Conservation (phyloP, 805 yeast genomes). For the Candida namnaoensis region DNA sequence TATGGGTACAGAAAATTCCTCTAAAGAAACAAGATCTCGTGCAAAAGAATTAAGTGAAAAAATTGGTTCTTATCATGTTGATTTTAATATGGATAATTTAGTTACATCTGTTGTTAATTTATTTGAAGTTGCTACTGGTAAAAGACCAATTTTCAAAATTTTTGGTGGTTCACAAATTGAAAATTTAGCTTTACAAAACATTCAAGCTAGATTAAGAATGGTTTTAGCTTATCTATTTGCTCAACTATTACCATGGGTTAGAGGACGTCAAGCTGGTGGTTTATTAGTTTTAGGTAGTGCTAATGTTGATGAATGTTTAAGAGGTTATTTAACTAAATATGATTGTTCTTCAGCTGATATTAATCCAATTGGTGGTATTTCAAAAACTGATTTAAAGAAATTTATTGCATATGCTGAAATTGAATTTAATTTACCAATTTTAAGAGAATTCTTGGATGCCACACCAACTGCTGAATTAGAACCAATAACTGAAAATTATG, state of each 20-base stretch:
- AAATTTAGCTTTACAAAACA: constrained; percentile 90
- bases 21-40: constrained; percentile 75
- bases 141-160: constrained; percentile 78
- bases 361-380: constrained; percentile 98
- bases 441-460: constrained; percentile 75
- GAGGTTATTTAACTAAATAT: constrained; percentile 94
- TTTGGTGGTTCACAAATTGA: constrained; percentile 92
- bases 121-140: constrained; percentile 87
- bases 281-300: constrained; percentile 90
- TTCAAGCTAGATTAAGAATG: constrained; percentile 95
- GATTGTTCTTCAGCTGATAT: constrained; percentile 97
- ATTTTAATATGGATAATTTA: constrained; percentile 82
- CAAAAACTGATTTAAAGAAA: constrained; percentile 83
- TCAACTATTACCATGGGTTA: constrained; percentile 89
- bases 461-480: constrained; percentile 98
- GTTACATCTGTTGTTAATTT: constrained; percentile 67
- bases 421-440: constrained; percentile 66
- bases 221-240: constrained; percentile 91
- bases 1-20: constrained; percentile 95
- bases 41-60: constrained; percentile 67
- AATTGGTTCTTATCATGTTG: constrained; percentile 86
- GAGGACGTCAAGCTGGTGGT: constrained; percentile 63
- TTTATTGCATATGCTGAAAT: constrained; percentile 76
- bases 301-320: constrained; percentile 90
- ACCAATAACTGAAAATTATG: constrained; percentile 87